Conservation (phyloP, 768 basidiomycete species). For the Tylopilus felleus region DNA sequence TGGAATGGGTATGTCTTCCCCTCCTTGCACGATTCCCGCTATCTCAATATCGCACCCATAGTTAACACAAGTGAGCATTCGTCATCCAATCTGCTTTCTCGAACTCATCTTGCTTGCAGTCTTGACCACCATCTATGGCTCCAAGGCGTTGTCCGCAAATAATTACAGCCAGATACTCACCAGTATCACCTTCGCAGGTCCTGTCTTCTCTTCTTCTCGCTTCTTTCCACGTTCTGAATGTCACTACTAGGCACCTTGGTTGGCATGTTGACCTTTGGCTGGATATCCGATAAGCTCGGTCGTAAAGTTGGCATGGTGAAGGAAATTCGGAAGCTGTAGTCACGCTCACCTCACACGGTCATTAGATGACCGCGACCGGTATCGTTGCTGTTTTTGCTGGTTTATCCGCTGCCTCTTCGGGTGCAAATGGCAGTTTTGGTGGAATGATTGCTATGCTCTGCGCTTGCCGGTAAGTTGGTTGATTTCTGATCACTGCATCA, state of each 20-base stretch:
- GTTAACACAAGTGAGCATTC: conserved; percentile 62
- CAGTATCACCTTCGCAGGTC: conserved; percentile 79
- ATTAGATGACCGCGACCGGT: conserved; percentile 72
- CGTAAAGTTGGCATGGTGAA: conserved; percentile 85
- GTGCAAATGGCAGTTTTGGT: conserved; percentile 64
- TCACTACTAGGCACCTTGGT: conserved; percentile 76
- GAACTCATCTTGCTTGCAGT: conserved; percentile 40
- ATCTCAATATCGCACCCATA: conserved; percentile 25
- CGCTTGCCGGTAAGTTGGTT: conserved; percentile 59
- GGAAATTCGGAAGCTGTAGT: not conserved
- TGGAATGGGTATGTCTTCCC: conserved; percentile 56
- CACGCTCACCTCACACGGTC: conserved; percentile 12
- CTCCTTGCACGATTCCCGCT: not conserved
- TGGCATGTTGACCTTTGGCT: conserved; percentile 82
- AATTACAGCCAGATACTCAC: conserved; percentile 63
- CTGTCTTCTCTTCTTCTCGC: conserved; percentile 61
- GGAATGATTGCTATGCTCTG: conserved; percentile 77
- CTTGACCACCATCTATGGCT: conserved; percentile 66
- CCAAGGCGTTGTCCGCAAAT: conserved; percentile 43
- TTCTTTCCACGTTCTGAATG: conserved; percentile 61
- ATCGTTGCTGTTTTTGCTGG: conserved; percentile 84
- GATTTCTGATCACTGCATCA: not conserved
- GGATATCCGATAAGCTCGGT: conserved; percentile 81
- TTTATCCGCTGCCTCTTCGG: conserved; percentile 79
- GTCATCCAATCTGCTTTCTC: not conserved